These are phyloP conservation scores for Trypanosomatidae sp. DNA, from an alignment of 208 protist species.

Conservation along the genomic window DNA sequence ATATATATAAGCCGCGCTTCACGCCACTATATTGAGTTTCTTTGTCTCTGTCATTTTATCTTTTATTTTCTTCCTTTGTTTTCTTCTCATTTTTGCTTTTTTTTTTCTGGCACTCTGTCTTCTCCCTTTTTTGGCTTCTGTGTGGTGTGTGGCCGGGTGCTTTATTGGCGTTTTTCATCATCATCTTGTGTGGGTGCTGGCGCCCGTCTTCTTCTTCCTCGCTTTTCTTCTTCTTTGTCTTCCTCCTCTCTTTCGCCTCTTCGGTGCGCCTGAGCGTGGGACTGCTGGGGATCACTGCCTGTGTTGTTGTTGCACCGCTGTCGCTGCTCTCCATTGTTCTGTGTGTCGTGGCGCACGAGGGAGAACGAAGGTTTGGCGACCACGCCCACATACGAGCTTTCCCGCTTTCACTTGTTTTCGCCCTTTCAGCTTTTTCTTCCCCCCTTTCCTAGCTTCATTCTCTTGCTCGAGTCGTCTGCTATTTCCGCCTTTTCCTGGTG, in stretches of 20 bases:
- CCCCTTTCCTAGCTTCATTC: neutral
- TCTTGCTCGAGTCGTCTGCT: neutral
- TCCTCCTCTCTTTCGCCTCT: neutral
- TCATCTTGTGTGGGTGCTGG: no score
- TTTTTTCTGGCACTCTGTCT: neutral
- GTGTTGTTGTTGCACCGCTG: no score
- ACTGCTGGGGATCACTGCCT: no score
- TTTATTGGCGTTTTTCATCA: no score
- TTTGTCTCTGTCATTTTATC: neutral
- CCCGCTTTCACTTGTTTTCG: neutral
- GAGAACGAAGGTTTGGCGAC: neutral
- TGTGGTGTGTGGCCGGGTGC: no score
- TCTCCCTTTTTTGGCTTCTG: no score
- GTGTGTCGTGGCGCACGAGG: neutral
- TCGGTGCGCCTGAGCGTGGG: neutral
- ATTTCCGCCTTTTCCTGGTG: neutral
- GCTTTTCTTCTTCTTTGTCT: neutral
- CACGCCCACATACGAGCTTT: neutral
- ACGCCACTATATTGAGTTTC: neutral
- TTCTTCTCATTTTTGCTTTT: neutral
- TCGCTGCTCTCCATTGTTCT: no score
- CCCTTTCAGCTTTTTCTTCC: neutral
- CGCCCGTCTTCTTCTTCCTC: neutral
- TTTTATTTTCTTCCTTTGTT: neutral
- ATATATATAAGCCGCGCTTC: neutral